Percentiles rank a stretch among this genome's conserved stretches.
Conservation (phyloP, 176 grass and related monocot species). For the Zizania latifolia region DNA sequence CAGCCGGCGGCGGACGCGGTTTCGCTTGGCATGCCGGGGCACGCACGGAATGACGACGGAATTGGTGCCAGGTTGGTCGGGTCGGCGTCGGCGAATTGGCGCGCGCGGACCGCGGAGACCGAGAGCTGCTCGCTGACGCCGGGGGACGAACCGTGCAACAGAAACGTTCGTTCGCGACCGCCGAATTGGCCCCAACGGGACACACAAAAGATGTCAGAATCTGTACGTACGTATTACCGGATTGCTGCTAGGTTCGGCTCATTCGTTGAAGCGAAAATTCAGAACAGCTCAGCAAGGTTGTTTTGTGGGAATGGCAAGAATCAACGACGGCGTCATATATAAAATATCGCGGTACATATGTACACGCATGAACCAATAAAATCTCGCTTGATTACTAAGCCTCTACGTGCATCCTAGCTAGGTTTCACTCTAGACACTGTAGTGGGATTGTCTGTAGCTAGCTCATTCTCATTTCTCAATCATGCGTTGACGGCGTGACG, state of each 20-base stretch:
- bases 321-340: not conserved
- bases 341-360: not conserved
- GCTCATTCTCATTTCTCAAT: slow-evolving; percentile 12
- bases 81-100: not conserved
- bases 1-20: not conserved
- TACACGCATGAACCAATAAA: slow-evolving; percentile 2
- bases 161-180: not conserved
- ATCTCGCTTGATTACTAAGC: slow-evolving; percentile 9
- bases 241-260: not conserved
- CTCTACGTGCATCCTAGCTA: slow-evolving; percentile 10
- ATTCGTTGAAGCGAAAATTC: not conserved
- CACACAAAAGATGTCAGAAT: not conserved
- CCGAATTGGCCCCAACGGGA: not conserved
- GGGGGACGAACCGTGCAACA: not conserved
- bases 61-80: not conserved
- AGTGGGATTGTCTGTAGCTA: not conserved
- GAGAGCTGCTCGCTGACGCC: not conserved
- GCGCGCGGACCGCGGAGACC: not conserved
- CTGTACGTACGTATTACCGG: too few relatives aligned
- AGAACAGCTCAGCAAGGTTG: not conserved
- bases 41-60: not conserved
- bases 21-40: not conserved
- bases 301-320: not conserved
- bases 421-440: slow-evolving; percentile 12
- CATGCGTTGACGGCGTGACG: not conserved